These are phyloP conservation scores for Apiotrichum domesticum DNA, from an alignment of 1,284 basidiomycete genomes.

Conservation along the genomic window DNA sequence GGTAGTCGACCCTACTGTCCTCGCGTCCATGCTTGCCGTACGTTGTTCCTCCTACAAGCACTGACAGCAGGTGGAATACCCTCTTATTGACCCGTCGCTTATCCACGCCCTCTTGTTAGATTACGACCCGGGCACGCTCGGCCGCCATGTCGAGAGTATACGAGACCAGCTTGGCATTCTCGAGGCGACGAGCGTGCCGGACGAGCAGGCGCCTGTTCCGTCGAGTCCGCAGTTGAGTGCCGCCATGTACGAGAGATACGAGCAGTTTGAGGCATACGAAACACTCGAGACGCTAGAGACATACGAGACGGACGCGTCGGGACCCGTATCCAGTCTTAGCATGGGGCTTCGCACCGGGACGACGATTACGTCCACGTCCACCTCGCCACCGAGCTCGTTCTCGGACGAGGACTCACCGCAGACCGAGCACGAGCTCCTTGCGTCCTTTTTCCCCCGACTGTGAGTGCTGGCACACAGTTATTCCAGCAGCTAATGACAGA, in stretches of 20 bases:
- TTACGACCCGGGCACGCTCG: conserved; percentile 27
- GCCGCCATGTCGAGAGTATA: conserved; percentile 22
- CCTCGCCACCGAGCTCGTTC: neutral
- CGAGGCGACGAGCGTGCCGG: conserved; percentile 42
- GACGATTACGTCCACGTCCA: neutral
- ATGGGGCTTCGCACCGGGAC: neutral
- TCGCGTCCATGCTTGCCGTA: conserved; percentile 23
- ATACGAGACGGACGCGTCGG: neutral
- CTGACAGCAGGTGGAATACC: conserved; percentile 34
- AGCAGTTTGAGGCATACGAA: neutral
- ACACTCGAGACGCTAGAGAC: neutral
- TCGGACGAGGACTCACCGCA: conserved; percentile 4
- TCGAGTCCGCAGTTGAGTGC: conserved; percentile 7
- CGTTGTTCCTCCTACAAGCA: neutral
- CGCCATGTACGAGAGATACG: neutral
- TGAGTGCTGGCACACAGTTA: conserved; percentile 11
- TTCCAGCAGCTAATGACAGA: conserved; percentile 1
- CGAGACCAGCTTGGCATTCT: conserved; percentile 40
- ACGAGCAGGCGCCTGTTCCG: conserved; percentile 18
- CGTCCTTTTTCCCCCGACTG: conserved; percentile 29
- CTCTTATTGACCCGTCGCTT: conserved; percentile 37
- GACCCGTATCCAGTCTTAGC: no score
- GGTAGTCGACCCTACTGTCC: conserved; percentile 18
- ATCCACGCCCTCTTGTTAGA: conserved; percentile 40
- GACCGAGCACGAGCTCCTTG: conserved; percentile 21